Evolutionary conservation across 805 yeast genomes (phyloP), one percentile per base, ranked within the genome.

Genomic region (Candida orba): DNA sequence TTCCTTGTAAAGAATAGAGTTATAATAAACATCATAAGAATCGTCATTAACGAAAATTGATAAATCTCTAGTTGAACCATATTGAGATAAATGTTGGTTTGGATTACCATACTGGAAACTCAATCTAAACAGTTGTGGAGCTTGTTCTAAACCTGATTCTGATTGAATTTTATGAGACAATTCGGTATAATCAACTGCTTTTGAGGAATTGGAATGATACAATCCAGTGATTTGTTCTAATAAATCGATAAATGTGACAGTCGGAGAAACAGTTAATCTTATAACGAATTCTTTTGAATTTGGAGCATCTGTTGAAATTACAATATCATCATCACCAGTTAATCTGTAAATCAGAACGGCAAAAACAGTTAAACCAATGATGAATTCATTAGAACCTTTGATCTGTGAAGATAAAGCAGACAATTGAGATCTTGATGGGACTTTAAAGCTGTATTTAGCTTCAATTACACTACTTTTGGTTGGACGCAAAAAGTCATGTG

Each of bases 251-350:
- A 89, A 85, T 1, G 79, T 57, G 57, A 69, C 58, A 8, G 67
- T 63, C 30, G 85, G 78, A 41, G 76, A 73, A 34, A 88, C 67
- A 30, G 67, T 68, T 37, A 84, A 67, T 56, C 96, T 73, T 24
- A 87, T 59, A 15, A 86, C 79, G 51, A 80, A 75, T 24, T 78
- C 78, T 41, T 67, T 65, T 34, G 65, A 58, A 17, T 49, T 31
- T 23, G 47, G 52, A 23, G 73, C 62, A 52, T 82, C 79, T 0
- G 89, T 79, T n/a, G 90, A 89, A 48, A 91, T 67, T n/a, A 84
- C 81, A 40, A 93, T 81, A 56, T 91, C 97, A 52, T 91, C 97
- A 60, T 91, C 98, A 22, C 97, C 98, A 2, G 96, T 84, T 38
- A 87, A 68, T 58, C 98, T 73, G 63, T 76, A 82, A 33, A 87